These are phyloP conservation scores for Protomyces macrosporus DNA, from an alignment of 1,139 yeast species.

Conservation along the genomic window DNA sequence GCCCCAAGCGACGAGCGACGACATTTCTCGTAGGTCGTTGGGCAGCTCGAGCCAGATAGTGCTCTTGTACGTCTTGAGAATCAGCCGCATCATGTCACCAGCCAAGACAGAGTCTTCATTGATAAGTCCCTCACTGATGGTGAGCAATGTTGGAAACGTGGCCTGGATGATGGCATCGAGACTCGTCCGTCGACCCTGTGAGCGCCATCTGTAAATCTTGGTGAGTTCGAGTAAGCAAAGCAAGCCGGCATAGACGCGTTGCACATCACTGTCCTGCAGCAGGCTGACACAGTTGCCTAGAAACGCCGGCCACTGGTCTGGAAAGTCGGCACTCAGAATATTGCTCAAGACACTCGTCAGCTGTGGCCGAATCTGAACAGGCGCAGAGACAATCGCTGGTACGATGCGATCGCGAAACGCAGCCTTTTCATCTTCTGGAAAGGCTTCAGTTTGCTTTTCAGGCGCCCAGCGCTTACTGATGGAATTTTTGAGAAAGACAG, in stretches of 20 bases:
- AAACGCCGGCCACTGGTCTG: slow-evolving; percentile 63
- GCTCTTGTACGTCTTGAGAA: slow-evolving; percentile 75
- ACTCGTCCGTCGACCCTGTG: slow-evolving; percentile 53
- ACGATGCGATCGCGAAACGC: slow-evolving; percentile 60
- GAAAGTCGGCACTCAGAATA: slow-evolving; percentile 65
- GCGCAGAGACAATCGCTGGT: slow-evolving; percentile 45
- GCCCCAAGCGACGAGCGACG: slow-evolving; percentile 65
- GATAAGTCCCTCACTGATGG: slow-evolving; percentile 57
- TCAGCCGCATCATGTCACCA: slow-evolving; percentile 73
- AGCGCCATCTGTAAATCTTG: slow-evolving; percentile 71
- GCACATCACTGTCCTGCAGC: slow-evolving; percentile 47
- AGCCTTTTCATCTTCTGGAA: slow-evolving; percentile 63
- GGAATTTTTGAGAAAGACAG: slow-evolving; percentile 79
- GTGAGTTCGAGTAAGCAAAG: slow-evolving; percentile 69
- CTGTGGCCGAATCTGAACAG: slow-evolving; percentile 49
- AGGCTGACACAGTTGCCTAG: slow-evolving; percentile 56
- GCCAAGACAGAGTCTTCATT: slow-evolving; percentile 45
- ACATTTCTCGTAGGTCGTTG: slow-evolving; percentile 54
- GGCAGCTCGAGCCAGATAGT: slow-evolving; percentile 73
- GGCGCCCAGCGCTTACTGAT: slow-evolving; percentile 59
- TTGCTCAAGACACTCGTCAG: slow-evolving; percentile 64
- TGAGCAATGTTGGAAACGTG: slow-evolving; percentile 65
- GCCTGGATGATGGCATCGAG: slow-evolving; percentile 58
- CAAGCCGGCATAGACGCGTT: slow-evolving; percentile 68
- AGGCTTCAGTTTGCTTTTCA: slow-evolving; percentile 39